Evolutionary conservation across 768 basidiomycete genomes (phyloP), one percentile per base, ranked within the genome.

Genomic region (Auriculariales sp.): DNA sequence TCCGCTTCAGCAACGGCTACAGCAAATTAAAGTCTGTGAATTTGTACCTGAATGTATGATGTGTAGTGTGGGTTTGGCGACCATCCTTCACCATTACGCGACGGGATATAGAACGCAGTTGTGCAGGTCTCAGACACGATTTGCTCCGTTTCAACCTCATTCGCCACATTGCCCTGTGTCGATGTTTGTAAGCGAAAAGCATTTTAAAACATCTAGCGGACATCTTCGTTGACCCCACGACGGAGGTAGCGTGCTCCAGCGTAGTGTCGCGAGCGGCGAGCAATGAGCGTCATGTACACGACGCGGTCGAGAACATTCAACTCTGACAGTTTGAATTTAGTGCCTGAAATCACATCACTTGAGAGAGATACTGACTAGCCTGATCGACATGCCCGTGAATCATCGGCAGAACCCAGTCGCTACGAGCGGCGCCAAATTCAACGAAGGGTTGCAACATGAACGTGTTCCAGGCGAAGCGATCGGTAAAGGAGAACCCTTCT

Each of bases 61-160:
- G 95, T 95, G 59, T 88, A 97, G 48, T 86, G 82, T 0, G 93
- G 87, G 59, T 78, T 87, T 0, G 82, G 81, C 2, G 28, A 14
- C 36, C 75, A 68, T 24, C 83, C 69, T 29, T 67, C 64, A 1
- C 54, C 45, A 11, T 62, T 66, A 32, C 56, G 56, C 10, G 70
- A 66, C 7, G 86, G 87, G 55, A 73, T 83, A 60, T 91, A 89
- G 61, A 95, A 93, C 0, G 91, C 79, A 0, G 91, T 93, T 0
- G 87, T 93, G 4, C 88, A 61, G 0, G 87, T 84, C 59, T 94
- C 92, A 6, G 83, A 85, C 0, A 94, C 89, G 47, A 99, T 94
- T 59, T 99, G 95, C 62, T 99, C 95, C 0, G 92, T 95, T 66
- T 99, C 95, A 2, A 99, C 95, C 63, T 98, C 95, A 60, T 99